Conservation (phyloP, 75 land plant species). For the Ceratopteris richardii region DNA sequence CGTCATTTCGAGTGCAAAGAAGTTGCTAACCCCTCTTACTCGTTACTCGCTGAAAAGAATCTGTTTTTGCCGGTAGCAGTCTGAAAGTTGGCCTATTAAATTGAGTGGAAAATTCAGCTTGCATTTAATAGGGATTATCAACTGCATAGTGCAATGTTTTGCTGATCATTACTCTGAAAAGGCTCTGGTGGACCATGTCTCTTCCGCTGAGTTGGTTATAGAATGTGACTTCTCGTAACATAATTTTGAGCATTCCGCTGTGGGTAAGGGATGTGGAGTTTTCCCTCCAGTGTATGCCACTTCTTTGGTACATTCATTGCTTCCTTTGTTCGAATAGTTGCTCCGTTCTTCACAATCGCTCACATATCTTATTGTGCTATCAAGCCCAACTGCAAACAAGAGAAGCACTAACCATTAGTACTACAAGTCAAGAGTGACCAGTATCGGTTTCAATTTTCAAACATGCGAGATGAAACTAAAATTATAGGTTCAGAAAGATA, state of each 20-base stretch:
- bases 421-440: too few relatives aligned
- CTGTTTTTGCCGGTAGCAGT: slow-evolving; percentile 32
- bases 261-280: not conserved
- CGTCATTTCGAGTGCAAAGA: not conserved
- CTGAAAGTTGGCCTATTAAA: slow-evolving; percentile 58
- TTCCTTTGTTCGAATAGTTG: not conserved
- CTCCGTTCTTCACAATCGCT: not conserved
- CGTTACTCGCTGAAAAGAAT: slow-evolving; percentile 10
- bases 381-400: slow-evolving; percentile 1
- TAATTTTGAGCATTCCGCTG: too few relatives aligned
- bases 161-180: slow-evolving; percentile 22
- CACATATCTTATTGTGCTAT: not conserved
- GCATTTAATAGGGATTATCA: not conserved
- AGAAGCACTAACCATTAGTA: too few relatives aligned
- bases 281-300: not conserved
- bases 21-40: not conserved
- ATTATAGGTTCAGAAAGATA: not conserved
- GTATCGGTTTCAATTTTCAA: slow-evolving; percentile 2
- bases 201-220: not conserved
- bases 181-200: slow-evolving; percentile 2
- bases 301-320: not conserved
- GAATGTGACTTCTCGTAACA: too few relatives aligned
- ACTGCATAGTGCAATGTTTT: not conserved
- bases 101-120: not conserved
- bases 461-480: not conserved